Base-by-base conservation (phyloP, 345 rosid genomes). In the Odontarrhena argentea region DNA sequence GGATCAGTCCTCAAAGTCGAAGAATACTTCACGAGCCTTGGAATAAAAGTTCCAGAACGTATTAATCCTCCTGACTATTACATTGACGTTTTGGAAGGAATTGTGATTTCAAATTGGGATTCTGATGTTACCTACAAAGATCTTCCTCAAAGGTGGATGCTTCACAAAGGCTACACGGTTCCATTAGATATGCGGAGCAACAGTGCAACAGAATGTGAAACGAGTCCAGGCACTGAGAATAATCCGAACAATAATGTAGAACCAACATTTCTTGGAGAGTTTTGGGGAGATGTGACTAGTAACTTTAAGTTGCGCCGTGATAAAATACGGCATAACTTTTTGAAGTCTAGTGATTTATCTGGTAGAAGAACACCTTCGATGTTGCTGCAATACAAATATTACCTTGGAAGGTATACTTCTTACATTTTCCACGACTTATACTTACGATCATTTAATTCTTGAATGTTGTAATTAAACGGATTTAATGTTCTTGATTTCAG, bases 21-120 rank as follows among this genome's bases (percentile, higher is more conserved):
- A 72, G 84, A 80, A 40, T 94, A 94, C 83, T 94, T 94, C 74
- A 52, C 87, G 3, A 79, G 88, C 34, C 81, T 94, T 7, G 97
- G 97, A 35, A 88, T 94, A 48, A 65, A 36, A 41, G 91, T 91
- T 26, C 99, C 97, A 7, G 96, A 84, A 25, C 92, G 86, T 11
- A 84, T 94, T 42, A 94, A 88, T 73, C 99, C 99, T 67, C 96
- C 99, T n/a, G 96, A 94, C 65, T 77, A 94, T 69, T 87, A 76
- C 58, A 94, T 94, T 41, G 96, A 94, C 74, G 54, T 94, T 56
- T 71, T 94, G 70, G 99, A 94, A 84, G 99, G 97, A 18, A 78
- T 94, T 6, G 86, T 82, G 53, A 63, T 34, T 18, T 85, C 86
- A 36, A 77, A 74, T 61, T 55, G 76, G 22, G 77, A 75, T 74